Conservation (phyloP, 139 green algal genomes). For the Limnomonas spitsbergensis region DNA sequence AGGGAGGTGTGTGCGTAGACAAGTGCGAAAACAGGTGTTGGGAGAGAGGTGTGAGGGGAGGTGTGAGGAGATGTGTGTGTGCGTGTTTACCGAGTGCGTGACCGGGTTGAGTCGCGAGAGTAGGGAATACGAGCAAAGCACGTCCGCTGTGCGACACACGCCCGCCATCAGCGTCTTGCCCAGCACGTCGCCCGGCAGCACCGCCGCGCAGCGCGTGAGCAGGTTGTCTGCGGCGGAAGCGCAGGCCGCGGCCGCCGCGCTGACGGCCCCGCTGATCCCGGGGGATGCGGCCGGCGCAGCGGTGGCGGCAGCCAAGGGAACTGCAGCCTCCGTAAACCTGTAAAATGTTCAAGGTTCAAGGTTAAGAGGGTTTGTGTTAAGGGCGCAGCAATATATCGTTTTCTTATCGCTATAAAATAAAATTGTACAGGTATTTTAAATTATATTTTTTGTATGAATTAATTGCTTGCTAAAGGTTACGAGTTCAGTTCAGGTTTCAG, state of each 20-base stretch:
- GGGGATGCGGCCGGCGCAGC: neutral
- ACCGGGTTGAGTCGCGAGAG: conserved; percentile 15
- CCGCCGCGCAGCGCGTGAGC: neutral
- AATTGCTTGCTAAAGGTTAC: no score
- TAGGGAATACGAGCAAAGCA: conserved; percentile 7
- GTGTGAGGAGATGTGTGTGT: neutral
- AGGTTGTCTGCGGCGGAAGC: neutral
- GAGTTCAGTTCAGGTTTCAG: no score
- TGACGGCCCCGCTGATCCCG: neutral
- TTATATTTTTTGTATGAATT: no score
- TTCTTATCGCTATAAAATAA: no score
- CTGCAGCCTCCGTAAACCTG: neutral
- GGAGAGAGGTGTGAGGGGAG: neutral
- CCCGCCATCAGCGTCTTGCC: conserved; percentile 9
- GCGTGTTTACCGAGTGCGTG: conserved; percentile 18
- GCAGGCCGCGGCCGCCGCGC: neutral
- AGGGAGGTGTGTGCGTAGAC: no score
- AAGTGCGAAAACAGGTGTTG: neutral
- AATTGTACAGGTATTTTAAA: no score
- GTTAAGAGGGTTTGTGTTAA: no score
- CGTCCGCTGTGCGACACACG: neutral
- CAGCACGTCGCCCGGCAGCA: conserved; percentile 2
- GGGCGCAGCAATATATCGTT: no score
- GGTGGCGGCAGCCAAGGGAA: neutral
- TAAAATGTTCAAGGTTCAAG: no score